Evolutionary conservation across 2,329 filamentous ascomycete genomes (phyloP).

Genomic region (Atkinsonella texensis): DNA sequence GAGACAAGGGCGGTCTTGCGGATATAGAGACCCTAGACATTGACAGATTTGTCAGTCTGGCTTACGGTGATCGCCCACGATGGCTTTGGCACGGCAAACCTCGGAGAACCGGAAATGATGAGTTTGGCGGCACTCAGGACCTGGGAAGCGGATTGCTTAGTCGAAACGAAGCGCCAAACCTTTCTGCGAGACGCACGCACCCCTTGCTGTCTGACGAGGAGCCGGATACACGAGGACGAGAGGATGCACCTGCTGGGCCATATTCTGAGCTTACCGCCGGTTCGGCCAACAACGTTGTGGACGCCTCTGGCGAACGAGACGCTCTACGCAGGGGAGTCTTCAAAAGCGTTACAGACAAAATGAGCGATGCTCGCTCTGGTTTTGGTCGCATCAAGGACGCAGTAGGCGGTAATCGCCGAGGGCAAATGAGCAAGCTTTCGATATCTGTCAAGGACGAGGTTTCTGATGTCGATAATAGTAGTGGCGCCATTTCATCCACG

Average conservation of each 20-base stretch:
- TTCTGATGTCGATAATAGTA: slow-evolving; percentile 18
- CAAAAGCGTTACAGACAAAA: slow-evolving; percentile 67
- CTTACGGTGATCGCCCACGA: slow-evolving; percentile 72
- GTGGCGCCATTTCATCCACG: slow-evolving; percentile 6
- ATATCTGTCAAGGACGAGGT: slow-evolving; percentile 37
- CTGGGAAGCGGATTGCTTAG: slow-evolving; percentile 37
- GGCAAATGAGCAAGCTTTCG: slow-evolving; percentile 42
- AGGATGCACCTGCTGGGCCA: slow-evolving; percentile 29
- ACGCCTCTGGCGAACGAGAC: slow-evolving; percentile 41
- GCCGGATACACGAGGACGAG: slow-evolving; percentile 29
- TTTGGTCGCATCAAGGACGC: slow-evolving; percentile 78
- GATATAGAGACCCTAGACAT: slow-evolving; percentile 89
- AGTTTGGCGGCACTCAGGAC: slow-evolving; percentile 32
- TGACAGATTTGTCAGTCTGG: slow-evolving; percentile 66
- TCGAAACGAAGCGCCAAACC: slow-evolving; percentile 33
- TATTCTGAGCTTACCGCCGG: slow-evolving; percentile 32
- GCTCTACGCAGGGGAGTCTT: slow-evolving; percentile 55
- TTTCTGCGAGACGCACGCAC: slow-evolving; percentile 37
- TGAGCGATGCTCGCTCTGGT: slow-evolving; percentile 70
- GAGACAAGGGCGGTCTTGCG: slow-evolving; percentile 79
- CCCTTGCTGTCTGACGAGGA: slow-evolving; percentile 42
- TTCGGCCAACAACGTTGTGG: slow-evolving; percentile 33
- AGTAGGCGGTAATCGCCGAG: slow-evolving; percentile 50
- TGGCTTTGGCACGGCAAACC: slow-evolving; percentile 94
- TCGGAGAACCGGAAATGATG: slow-evolving; percentile 45